Evolutionary conservation across 2,329 filamentous ascomycete genomes (phyloP).

Genomic region (Cladophialophora immunda): DNA sequence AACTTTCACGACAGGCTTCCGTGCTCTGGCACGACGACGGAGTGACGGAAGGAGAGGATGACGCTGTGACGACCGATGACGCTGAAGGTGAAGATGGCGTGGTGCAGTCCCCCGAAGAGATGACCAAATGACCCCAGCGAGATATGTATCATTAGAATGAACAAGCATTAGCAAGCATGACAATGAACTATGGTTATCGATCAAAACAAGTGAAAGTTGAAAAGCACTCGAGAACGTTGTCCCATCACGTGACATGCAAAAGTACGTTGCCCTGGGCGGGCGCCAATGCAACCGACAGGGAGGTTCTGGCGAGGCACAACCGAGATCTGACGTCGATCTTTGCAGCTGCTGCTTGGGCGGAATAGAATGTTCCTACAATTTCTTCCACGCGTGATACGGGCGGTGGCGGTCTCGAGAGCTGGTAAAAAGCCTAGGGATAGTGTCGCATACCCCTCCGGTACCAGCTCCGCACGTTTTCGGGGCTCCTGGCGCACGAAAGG

Average conservation of each 20-base stretch:
- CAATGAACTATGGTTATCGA: background rate
- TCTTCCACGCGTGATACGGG: constrained; percentile 1
- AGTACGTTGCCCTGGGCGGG: constrained; percentile 31
- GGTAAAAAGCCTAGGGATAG: constrained; percentile 12
- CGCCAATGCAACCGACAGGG: constrained; percentile 33
- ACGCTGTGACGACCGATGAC: constrained; percentile 54
- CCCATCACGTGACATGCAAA: constrained; percentile 40
- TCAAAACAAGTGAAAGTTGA: background rate
- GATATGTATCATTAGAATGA: constrained; percentile 21
- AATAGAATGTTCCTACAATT: constrained; percentile 37
- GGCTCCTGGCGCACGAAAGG: background rate
- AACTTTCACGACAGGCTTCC: constrained; percentile 56
- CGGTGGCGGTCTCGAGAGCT: background rate
- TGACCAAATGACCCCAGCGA: constrained; percentile 5
- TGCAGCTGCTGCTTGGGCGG: constrained; percentile 18
- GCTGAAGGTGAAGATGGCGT: constrained; percentile 49
- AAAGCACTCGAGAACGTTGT: background rate
- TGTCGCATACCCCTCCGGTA: constrained; percentile 33
- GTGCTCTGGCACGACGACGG: constrained; percentile 59
- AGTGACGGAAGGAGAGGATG: constrained; percentile 52
- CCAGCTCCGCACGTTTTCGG: constrained; percentile 24
- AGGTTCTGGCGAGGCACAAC: constrained; percentile 36
- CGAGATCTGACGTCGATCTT: constrained; percentile 42
- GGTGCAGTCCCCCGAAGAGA: constrained; percentile 8
- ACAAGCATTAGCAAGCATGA: constrained; percentile 13